Evolutionary conservation across 2,329 filamentous ascomycete species (phyloP), one percentile per base, ranked within the genome.

Genomic region (Diplodia mutila): DNA sequence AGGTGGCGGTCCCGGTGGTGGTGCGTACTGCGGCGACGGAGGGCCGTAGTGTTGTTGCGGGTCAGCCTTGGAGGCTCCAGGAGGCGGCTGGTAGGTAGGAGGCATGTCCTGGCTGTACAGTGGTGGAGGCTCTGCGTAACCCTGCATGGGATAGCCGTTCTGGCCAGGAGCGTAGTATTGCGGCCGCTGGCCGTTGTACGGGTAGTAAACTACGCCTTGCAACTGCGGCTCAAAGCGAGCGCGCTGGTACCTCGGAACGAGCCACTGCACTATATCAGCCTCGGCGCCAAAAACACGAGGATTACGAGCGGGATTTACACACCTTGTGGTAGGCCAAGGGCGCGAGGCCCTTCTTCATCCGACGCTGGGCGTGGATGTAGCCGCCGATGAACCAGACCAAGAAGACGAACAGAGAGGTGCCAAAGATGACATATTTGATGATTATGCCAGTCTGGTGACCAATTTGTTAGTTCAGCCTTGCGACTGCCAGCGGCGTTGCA

Each of bases 391-490:
- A 82, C 83, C 89, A 92, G 73, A 92, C 79, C 69, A 88, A 67
- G 66, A 84, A 68, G 72, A 67, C 16, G 21, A 66, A 29, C 18
- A 91, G 81, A 71, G 94, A 76, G 69, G 82, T 80, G 69, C 86
- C 85, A 74, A 94, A 87, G 69, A 94, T 80, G 55, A 85, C 83
- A 87, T 91, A 94, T 78, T 92, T 91, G 73, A 93, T 82, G 68
- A 89, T 89, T 67, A 85, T 79, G 67, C 87, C 89, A 42, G 84
- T 85, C 88, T 91, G 67, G 42, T 9, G 4, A n/a, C n/a, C 29
- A n/a, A 54, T 12, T 29, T 42, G 5, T 65, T 46, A 53, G 49
- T 54, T 18, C 8, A 14, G 34, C 46, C 21, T 27, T 25, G 21
- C 29, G 11, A 21, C 6, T 37, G n/a, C 32, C 18, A 46, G 23